Base-by-base conservation (phyloP, 2,329 filamentous ascomycete species). In the Eutypa lata region DNA sequence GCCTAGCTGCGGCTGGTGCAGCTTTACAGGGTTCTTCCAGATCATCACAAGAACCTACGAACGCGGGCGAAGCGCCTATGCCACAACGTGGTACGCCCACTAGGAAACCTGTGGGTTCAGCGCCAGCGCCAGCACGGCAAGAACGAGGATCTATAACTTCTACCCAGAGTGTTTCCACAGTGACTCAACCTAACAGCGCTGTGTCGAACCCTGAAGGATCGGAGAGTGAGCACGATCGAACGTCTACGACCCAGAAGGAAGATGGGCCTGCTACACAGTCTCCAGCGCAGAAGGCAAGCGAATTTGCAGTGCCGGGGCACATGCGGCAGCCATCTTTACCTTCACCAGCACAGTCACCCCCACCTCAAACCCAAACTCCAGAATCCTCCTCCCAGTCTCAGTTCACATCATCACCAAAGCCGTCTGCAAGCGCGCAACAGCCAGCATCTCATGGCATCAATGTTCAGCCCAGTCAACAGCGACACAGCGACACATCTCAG, bases 31-130 rank as follows among this genome's bases (percentile, higher is more conserved):
- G 47, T 43, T 59, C 61, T 2, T 56, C 58, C 26, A 55, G 56
- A 31, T 56, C 57, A 2, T 61, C 61, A 2, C 56, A 57, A 21
- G 65, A 66, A 19, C 54, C 51, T 16, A 38, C 56, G 8, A 54
- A 52, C 18, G 47, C 50, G 10, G 51, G 52, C 10, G 59, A 52
- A 3, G 45, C 59, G 2, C 53, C 59, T 1, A 26, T 38, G 3
- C 49, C 51, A n/a, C 48, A 56, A 31, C 62, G 61, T 1, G 46
- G 45, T 6, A 57, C 65, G 1, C 66, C 65, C 7, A 64, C 54
- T 19, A 61, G 67, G 37, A 68, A 69, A 43, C 67, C 67, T 3
- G 65, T 68, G 14, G 66, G 62, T 3, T 67, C 66, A 8, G 61
- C 59, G 14, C 50, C 54, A 10, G 62, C 58, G 16, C 50, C 54